Evolutionary conservation across 495 filamentous ascomycete genomes (phyloP).

Genomic region (Aspergillus nidulans): DNA sequence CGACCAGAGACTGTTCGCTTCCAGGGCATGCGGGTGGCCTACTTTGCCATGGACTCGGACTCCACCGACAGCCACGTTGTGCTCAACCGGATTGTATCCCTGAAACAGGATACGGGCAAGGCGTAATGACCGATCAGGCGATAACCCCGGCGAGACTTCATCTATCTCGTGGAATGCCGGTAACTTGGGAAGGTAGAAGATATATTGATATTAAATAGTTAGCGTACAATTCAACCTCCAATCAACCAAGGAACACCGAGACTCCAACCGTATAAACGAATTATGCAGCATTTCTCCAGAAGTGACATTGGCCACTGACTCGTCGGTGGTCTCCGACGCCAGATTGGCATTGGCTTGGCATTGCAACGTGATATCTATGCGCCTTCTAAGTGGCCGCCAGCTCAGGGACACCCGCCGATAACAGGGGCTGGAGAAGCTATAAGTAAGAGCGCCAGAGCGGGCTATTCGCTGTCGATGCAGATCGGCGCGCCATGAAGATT

Average conservation of each 20-base stretch:
- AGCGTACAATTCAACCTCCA: not conserved
- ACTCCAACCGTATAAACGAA: not conserved
- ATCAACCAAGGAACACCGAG: not conserved
- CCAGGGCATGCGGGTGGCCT: conserved; percentile 87
- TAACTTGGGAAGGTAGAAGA: not conserved
- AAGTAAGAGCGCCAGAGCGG: not conserved
- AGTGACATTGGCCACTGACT: not conserved
- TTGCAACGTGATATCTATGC: conserved; percentile 15
- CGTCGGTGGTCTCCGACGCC: not conserved
- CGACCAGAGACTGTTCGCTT: conserved; percentile 77
- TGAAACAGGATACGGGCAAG: conserved; percentile 70
- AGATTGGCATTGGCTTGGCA: conserved; percentile 9
- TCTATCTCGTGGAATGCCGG: not conserved
- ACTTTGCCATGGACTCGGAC: conserved; percentile 79
- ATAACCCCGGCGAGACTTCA: not conserved
- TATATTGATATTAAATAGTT: conserved; percentile 3
- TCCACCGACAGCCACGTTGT: conserved; percentile 72
- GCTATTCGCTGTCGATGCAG: not conserved
- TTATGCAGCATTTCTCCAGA: not conserved
- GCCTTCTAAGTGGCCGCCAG: conserved; percentile 2
- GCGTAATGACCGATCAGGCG: not conserved
- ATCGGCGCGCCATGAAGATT: conserved; percentile 2
- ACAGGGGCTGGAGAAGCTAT: not conserved
- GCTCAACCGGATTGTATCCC: conserved; percentile 84
- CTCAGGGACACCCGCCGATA: not conserved